Base-by-base conservation (phyloP, 2,329 filamentous ascomycete genomes). In the Calonectria pseudoturangicola region DNA sequence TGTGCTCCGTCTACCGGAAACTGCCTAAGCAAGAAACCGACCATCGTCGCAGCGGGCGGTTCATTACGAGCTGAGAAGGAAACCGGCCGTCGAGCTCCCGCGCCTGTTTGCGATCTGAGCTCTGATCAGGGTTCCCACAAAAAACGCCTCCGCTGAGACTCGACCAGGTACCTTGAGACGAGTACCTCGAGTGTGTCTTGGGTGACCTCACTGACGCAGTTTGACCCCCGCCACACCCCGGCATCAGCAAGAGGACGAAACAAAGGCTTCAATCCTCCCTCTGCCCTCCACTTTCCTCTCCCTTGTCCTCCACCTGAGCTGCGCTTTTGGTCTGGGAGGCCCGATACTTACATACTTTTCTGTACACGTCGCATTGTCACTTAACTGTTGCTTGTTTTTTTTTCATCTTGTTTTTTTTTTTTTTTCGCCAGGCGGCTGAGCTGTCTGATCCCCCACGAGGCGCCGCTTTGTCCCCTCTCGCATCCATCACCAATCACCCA, bases 191-290 rank as follows among this genome's bases (percentile, higher is more conserved):
- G 75, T 74, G 73, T 67, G 72, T 71, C 72, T 73, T 64, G 21
- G 41, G 66, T 68, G 74, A 79, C 75, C 77, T 79, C 75, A 78
- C 77, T 79, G 75, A 73, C 72, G 70, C 74, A 39, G 66, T 50
- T 65, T 30, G 45, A 62, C 68, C 68, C 58, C 68, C 58, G 62
- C 67, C 60, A 70, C 74, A 47, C 71, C 47, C 47, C 62, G 66
- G 65, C 66, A 43, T 65, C 68, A n/a, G 60, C 50, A 56, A 39
- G 63, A 30, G 63, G 66, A 68, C 73, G 66, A 75, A 72, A 72
- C 71, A 72, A 72, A 71, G 67, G 71, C 72, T 75, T 70, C 69
- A 72, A 75, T 76, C 72, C 75, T 77, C 70, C 73, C 74, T 74
- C 68, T 68, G 45, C 68, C 69, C 70, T 62, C 58, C 60, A 58